A percentile compares a stretch with the other conserved stretches of the same genome.
phyloP scores from a whole-genome alignment of 1,284 basidiomycete species.

The Marasmius fiardii region DNA sequence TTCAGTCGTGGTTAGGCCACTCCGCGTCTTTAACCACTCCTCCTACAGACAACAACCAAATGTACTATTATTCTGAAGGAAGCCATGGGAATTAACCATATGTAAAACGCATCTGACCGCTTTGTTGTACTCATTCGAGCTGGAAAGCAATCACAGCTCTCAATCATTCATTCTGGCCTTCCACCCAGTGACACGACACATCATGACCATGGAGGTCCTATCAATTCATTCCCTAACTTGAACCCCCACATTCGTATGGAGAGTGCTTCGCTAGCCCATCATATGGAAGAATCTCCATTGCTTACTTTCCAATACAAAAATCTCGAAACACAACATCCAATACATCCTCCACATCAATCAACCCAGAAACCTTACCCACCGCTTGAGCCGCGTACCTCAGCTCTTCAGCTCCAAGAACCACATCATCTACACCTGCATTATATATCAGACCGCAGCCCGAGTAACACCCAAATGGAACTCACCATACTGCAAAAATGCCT shows the following conservation, averaged over 20 bases:
- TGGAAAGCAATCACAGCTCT: no score
- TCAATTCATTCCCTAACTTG: no score
- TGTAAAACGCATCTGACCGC: no score
- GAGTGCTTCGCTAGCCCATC: no score
- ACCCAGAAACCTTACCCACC: slow-evolving; percentile 77
- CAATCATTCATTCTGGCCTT: no score
- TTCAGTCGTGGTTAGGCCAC: neutral
- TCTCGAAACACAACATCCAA: slow-evolving; percentile 79
- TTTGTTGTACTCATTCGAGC: no score
- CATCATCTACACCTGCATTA: slow-evolving; percentile 43
- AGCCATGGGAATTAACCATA: no score
- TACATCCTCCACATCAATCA: slow-evolving; percentile 74
- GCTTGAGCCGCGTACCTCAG: slow-evolving; percentile 79
- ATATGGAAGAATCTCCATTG: neutral
- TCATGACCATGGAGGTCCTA: no score
- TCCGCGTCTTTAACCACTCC: neutral
- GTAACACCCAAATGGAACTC: slow-evolving; percentile 21
- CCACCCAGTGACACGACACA: no score
- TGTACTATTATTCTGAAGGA: neutral
- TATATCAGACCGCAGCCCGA: slow-evolving; percentile 4
- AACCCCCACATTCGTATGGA: no score
- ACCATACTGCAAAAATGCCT: slow-evolving; percentile 65
- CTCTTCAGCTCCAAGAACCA: slow-evolving; percentile 83
- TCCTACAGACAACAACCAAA: neutral
- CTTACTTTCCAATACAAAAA: slow-evolving; percentile 83